Percentiles rank a stretch among this genome's conserved stretches.
These are phyloP conservation scores for Colletotrichum musicola DNA, from an alignment of 2,329 filamentous ascomycete species.

Conservation along the genomic window DNA sequence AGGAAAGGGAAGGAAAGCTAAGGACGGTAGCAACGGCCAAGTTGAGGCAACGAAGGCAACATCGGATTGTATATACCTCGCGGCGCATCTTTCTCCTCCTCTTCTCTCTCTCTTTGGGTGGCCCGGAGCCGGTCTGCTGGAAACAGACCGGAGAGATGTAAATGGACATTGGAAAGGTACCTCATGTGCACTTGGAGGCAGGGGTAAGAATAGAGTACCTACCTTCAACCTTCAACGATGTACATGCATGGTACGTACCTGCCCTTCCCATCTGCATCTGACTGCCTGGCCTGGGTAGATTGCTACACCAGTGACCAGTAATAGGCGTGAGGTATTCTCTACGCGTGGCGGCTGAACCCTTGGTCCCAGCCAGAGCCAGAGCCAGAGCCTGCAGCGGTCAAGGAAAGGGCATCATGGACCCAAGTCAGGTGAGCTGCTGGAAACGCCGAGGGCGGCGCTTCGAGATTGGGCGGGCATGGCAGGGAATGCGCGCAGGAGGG, in stretches of 20 bases:
- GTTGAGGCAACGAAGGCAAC: constrained; percentile 42
- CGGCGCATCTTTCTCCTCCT: constrained; percentile 9
- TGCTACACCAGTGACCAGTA: constrained; percentile 2
- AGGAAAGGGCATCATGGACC: constrained; percentile 40
- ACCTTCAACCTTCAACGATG: constrained; percentile 1
- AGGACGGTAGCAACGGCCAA: constrained; percentile 14
- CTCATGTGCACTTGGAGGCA: constrained; percentile 41
- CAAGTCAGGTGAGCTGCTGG: constrained; percentile 46
- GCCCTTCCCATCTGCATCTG: constrained; percentile 21
- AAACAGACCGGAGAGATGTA: constrained; percentile 40
- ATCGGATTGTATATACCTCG: constrained; percentile 44
- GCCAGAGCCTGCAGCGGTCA: constrained; percentile 44
- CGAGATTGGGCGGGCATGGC: constrained; percentile 41
- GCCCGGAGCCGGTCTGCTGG: constrained; percentile 27
- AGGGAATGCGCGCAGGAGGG: constrained; percentile 41
- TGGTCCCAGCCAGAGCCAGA: background rate
- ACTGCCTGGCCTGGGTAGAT: constrained; percentile 14
- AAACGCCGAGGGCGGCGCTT: constrained; percentile 41
- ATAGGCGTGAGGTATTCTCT: constrained; percentile 31
- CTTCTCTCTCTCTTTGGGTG: background rate
- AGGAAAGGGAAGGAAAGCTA: constrained; percentile 23
- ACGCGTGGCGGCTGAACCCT: constrained; percentile 37
- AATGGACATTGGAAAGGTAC: constrained; percentile 45
- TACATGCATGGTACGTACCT: background rate
- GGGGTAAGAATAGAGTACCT: constrained; percentile 36